Evolutionary conservation across 2,329 filamentous ascomycete species (phyloP).

Genomic region (Arthroderma uncinatum): DNA sequence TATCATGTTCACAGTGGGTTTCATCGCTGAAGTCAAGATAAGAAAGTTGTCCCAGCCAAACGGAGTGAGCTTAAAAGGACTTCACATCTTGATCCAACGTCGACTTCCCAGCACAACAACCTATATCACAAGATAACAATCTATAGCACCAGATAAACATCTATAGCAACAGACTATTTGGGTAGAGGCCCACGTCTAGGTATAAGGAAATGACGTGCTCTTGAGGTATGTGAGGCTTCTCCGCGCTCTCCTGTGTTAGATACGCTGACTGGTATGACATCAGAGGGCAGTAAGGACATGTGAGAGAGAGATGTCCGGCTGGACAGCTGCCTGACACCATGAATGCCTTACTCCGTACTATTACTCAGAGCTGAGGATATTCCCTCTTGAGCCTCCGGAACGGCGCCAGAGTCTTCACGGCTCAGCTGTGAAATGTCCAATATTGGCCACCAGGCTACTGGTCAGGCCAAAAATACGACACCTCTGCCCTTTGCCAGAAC

Average conservation of each 20-base stretch:
- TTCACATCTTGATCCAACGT: background rate
- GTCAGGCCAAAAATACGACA: background rate
- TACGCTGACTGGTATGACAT: background rate
- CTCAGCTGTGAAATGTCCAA: conserved; percentile 2
- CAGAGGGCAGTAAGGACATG: background rate
- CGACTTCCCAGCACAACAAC: background rate
- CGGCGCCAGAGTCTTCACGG: background rate
- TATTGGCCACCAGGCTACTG: background rate
- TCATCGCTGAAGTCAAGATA: background rate
- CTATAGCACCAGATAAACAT: no score
- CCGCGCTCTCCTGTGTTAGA: no score
- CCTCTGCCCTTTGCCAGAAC: background rate
- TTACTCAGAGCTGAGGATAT: background rate
- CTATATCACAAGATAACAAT: no score
- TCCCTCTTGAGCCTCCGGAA: background rate
- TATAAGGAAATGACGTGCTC: no score
- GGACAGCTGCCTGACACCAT: background rate
- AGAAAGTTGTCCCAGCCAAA: background rate
- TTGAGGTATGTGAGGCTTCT: no score
- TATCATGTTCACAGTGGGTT: background rate
- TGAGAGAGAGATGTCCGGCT: background rate
- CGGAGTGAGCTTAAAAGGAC: background rate
- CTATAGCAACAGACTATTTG: no score
- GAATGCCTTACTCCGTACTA: background rate
- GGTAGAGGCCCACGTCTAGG: no score